These are phyloP conservation scores for Chlamydomonas applanata DNA, from an alignment of 139 green algal genomes.

Conservation along the genomic window DNA sequence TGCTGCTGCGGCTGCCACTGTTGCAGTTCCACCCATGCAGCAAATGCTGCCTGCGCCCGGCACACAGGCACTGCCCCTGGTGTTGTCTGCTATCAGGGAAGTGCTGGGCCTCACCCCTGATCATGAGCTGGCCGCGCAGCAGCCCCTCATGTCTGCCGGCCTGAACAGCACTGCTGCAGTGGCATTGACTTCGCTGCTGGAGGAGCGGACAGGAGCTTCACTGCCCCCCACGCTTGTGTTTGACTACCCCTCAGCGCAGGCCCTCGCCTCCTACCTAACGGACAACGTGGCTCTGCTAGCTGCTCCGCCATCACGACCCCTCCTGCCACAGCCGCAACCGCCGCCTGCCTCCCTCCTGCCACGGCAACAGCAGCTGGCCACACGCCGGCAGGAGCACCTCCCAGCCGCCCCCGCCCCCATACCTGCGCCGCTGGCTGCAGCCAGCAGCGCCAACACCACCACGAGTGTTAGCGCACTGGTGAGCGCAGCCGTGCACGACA, in stretches of 20 bases:
- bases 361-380: neutral
- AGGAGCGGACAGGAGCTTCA: slow-evolving; percentile 26
- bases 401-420: neutral
- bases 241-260: slow-evolving; percentile 57
- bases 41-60: no score
- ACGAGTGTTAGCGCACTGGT: neutral
- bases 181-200: slow-evolving; percentile 35
- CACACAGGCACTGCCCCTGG: no score
- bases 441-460: neutral
- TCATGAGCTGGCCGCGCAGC: neutral
- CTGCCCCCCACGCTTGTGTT: slow-evolving; percentile 62
- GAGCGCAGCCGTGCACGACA: neutral
- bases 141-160: slow-evolving; percentile 46
- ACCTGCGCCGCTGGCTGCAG: neutral
- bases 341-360: neutral
- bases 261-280: slow-evolving; percentile 28
- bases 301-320: neutral
- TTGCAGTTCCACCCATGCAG: no score
- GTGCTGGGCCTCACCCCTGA: neutral
- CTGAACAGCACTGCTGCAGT: slow-evolving; percentile 54
- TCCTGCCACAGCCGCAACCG: neutral
- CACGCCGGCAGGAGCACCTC: neutral
- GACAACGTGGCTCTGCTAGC: neutral
- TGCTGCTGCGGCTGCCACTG: neutral
- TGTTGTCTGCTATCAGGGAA: no score